Conservation (phyloP, 176 grass and related monocot species). For the Cenchrus purpureus region DNA sequence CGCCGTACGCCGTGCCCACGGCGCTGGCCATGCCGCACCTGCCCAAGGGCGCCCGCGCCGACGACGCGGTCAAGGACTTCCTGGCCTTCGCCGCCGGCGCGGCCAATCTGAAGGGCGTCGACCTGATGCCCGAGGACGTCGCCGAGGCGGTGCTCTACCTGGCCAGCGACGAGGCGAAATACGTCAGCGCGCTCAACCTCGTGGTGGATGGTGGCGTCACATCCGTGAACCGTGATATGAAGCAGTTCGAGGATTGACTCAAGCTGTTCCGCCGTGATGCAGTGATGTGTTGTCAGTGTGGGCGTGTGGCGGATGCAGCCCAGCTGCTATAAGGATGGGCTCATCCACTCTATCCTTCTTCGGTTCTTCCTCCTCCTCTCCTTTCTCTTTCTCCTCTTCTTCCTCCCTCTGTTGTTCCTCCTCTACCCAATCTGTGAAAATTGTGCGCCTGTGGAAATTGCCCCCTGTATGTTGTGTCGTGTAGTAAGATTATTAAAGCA, state of each 20-base stretch:
- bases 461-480: too few species aligned
- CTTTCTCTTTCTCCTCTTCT: too few species aligned
- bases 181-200: slow-evolving; percentile 73
- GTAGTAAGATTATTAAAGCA: too few species aligned
- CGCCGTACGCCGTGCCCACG: slow-evolving; percentile 73
- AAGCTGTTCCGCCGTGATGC: neutral
- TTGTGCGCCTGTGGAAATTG: too few species aligned
- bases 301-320: too few species aligned
- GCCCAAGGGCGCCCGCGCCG: slow-evolving; percentile 43
- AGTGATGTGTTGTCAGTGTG: neutral
- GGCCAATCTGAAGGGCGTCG: slow-evolving; percentile 81
- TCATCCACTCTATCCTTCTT: too few species aligned
- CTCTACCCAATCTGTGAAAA: too few species aligned
- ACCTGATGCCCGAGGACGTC: slow-evolving; percentile 54
- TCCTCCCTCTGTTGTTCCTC: too few species aligned
- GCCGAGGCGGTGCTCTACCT: slow-evolving; percentile 74
- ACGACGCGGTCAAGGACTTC: slow-evolving; percentile 40
- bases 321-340: too few species aligned
- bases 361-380: too few species aligned
- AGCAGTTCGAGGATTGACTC: slow-evolving; percentile 51
- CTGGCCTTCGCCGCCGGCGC: slow-evolving; percentile 42
- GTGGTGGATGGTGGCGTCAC: slow-evolving; percentile 65
- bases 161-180: slow-evolving; percentile 75
- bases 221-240: slow-evolving; percentile 41
- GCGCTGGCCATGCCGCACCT: slow-evolving; percentile 58